Evolutionary conservation across 2,329 filamentous ascomycete species (phyloP).

Genomic region (Cytospora chrysosperma): DNA sequence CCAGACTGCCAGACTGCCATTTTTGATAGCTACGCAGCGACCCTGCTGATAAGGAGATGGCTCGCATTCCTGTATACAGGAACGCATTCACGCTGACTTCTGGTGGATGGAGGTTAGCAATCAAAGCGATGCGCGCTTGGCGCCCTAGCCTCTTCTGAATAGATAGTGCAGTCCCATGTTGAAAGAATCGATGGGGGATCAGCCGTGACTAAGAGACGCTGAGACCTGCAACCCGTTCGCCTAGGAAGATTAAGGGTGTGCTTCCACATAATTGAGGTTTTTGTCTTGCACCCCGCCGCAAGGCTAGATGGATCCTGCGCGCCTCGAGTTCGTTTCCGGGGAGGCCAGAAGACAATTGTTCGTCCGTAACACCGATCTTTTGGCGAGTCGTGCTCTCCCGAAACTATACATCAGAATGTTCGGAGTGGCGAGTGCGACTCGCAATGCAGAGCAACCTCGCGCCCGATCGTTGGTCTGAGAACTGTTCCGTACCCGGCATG

Average conservation of each 20-base stretch:
- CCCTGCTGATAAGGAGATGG: neutral
- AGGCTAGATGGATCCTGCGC: neutral
- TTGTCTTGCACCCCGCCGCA: neutral
- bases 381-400: neutral
- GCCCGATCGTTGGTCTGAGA: slow-evolving; percentile 3
- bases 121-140: neutral
- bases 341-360: neutral
- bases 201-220: neutral
- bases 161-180: neutral
- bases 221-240: neutral
- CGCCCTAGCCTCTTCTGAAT: neutral
- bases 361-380: neutral
- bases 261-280: neutral
- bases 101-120: neutral
- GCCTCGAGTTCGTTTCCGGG: neutral
- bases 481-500: slow-evolving; percentile 5
- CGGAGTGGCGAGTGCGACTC: neutral
- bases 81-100: neutral
- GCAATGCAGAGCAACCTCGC: slow-evolving; percentile 5
- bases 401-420: neutral
- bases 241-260: neutral
- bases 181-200: neutral
- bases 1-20: too few species aligned
- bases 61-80: neutral
- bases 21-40: neutral